Conservation (phyloP, 169 alveolate genomes). For the Besnoitia besnoiti region DNA sequence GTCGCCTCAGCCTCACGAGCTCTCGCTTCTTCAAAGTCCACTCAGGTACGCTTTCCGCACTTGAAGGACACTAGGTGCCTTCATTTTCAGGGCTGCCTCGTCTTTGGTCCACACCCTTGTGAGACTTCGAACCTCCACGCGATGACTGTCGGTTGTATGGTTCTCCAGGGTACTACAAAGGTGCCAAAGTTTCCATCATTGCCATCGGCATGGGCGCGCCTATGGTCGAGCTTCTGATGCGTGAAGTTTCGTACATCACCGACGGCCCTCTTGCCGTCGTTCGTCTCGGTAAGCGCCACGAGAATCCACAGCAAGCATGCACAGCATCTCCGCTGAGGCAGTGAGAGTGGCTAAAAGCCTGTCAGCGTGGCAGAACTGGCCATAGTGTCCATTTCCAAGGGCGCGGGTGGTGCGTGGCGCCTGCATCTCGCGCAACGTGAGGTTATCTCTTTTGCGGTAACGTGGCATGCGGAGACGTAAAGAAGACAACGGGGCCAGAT, state of each 20-base stretch:
- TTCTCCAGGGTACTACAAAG: slow-evolving; percentile 65
- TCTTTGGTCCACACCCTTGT: too few species aligned
- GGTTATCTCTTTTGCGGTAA: too few species aligned
- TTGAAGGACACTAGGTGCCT: too few species aligned
- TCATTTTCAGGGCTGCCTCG: too few species aligned
- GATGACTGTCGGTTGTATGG: neutral
- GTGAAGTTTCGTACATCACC: slow-evolving; percentile 69
- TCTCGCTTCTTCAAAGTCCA: slow-evolving; percentile 64
- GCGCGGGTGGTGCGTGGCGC: too few species aligned
- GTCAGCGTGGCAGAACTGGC: too few species aligned
- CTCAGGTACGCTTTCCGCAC: slow-evolving; percentile 50
- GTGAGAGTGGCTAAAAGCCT: too few species aligned
- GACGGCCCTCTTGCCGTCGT: slow-evolving; percentile 73
- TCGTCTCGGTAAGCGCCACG: slow-evolving; percentile 64
- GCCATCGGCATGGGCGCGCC: slow-evolving; percentile 74
- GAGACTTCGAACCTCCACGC: neutral
- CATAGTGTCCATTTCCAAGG: too few species aligned
- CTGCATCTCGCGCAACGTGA: too few species aligned
- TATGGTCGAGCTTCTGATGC: slow-evolving; percentile 72
- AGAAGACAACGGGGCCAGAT: too few species aligned
- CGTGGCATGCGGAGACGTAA: too few species aligned
- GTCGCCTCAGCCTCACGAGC: slow-evolving; percentile 58
- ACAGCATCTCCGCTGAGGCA: too few species aligned
- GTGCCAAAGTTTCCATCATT: slow-evolving; percentile 68
- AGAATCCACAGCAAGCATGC: neutral